A percentile compares a stretch with the other conserved stretches of the same genome.
These are phyloP conservation scores for Pythium sp. DNA, from an alignment of 352 stramenopile species.

Conservation along the genomic window DNA sequence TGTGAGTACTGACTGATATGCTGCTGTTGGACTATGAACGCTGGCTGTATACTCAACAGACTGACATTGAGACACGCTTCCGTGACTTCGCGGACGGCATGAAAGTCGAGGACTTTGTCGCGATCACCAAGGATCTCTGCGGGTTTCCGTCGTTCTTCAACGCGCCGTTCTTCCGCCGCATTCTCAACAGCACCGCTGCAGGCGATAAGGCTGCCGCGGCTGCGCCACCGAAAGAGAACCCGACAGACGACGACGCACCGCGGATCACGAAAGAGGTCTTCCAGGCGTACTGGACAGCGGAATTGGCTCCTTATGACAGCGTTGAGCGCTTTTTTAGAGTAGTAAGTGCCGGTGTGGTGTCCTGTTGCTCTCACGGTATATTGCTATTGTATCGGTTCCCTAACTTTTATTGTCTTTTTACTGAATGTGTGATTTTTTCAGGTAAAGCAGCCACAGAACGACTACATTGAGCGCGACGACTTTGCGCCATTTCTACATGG, in stretches of 20 bases:
- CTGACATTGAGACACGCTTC: conserved; percentile 78
- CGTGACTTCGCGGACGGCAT: conserved; percentile 77
- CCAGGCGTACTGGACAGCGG: conserved; percentile 90
- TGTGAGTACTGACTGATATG: too few relatives aligned
- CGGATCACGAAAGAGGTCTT: conserved; percentile 89
- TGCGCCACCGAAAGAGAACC: conserved; percentile 16
- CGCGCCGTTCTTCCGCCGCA: conserved; percentile 93
- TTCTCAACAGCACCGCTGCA: conserved; percentile 34
- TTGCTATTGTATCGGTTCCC: neutral
- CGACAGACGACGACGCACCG: conserved; percentile 22
- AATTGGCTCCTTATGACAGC: conserved; percentile 95
- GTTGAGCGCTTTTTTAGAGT: conserved; percentile 98
- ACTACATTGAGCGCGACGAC: conserved; percentile 93
- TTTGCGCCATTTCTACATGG: conserved; percentile 97
- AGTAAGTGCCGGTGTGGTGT: conserved; percentile 36
- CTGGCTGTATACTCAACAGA: conserved; percentile 11
- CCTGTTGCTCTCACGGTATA: neutral
- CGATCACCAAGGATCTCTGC: conserved; percentile 97
- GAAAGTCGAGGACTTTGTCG: conserved; percentile 88
- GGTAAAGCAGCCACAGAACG: conserved; percentile 92
- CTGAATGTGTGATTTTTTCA: conserved; percentile 17
- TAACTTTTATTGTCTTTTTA: conserved; percentile 12
- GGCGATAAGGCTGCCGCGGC: conserved; percentile 8
- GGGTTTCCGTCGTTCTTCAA: conserved; percentile 99
- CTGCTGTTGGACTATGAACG: neutral